A percentile compares a stretch with the other conserved stretches of the same genome.
phyloP scores from a whole-genome alignment of 352 stramenopile genomes.

The Pythium dissotocum region DNA sequence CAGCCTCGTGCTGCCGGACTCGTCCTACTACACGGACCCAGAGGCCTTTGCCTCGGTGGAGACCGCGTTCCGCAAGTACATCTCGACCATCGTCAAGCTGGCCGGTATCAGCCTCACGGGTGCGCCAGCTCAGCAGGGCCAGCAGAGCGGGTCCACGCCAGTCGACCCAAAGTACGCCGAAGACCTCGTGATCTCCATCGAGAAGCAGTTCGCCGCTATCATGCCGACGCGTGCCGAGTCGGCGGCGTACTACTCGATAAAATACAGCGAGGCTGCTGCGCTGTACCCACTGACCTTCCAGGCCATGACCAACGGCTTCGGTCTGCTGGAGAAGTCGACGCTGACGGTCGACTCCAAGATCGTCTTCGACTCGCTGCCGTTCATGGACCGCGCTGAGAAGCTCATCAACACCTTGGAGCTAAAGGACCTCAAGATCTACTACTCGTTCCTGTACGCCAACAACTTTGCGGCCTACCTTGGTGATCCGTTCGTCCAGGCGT shows the following conservation, averaged over 20 bases:
- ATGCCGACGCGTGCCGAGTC: constrained; percentile 52
- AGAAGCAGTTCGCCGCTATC: constrained; percentile 61
- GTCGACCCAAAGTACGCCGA: constrained; percentile 13
- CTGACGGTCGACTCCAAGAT: constrained; percentile 38
- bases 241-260: constrained; percentile 76
- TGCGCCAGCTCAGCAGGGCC: constrained; percentile 6
- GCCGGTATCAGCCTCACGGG: constrained; percentile 20
- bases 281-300: constrained; percentile 40
- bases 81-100: constrained; percentile 34
- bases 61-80: constrained; percentile 35
- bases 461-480: constrained; percentile 48
- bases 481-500: constrained; percentile 69
- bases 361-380: constrained; percentile 45
- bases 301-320: constrained; percentile 45
- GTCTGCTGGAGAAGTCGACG: constrained; percentile 34
- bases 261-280: constrained; percentile 49
- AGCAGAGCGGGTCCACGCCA: neutral
- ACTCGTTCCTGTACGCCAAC: constrained; percentile 16
- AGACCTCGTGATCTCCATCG: constrained; percentile 59
- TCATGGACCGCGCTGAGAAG: constrained; percentile 54
- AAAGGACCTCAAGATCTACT: constrained; percentile 44
- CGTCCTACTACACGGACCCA: constrained; percentile 89
- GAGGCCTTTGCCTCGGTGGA: constrained; percentile 35
- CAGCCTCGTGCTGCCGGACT: constrained; percentile 77
- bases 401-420: constrained; percentile 36